These are phyloP conservation scores for Flaveria trinervia DNA, from an alignment of 129 eudicot genomes.

Conservation along the genomic window DNA sequence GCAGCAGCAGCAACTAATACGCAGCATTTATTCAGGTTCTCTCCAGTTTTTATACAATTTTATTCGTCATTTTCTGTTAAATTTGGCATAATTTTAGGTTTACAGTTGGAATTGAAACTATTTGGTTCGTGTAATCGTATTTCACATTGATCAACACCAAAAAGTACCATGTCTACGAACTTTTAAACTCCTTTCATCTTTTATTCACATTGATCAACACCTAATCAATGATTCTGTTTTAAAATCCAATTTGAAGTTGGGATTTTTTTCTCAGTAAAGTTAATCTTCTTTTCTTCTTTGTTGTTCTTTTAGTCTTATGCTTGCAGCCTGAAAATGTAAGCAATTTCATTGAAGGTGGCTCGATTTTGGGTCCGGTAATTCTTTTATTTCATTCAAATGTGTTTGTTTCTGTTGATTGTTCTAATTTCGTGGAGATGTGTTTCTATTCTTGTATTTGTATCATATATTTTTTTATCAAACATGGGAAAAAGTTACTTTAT, in stretches of 20 bases:
- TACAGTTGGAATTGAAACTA: neutral
- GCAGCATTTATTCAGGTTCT: conserved; percentile 61
- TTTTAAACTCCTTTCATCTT: conserved; percentile 2
- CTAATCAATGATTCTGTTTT: neutral
- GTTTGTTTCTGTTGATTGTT: neutral
- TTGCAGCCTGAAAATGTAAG: conserved; percentile 72
- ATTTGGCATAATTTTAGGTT: conserved; percentile 13
- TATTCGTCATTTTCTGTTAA: neutral
- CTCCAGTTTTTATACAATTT: neutral
- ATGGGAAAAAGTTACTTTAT: neutral
- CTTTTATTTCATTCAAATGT: conserved; percentile 6
- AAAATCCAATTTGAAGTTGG: conserved; percentile 6
- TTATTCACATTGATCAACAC: neutral
- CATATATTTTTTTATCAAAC: neutral
- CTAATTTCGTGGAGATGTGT: neutral
- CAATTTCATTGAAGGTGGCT: conserved; percentile 59
- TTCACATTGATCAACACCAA: conserved; percentile 9
- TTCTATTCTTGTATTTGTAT: neutral
- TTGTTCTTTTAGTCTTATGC: conserved; percentile 54
- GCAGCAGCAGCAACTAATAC: conserved; percentile 76
- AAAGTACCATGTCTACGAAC: neutral
- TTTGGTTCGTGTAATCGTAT: neutral
- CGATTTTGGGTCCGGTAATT: conserved; percentile 68
- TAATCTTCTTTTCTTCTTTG: neutral
- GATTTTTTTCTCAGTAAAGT: too few species aligned